Percentiles rank a stretch among this genome's conserved stretches.
Evolutionary conservation across 148 eudicot species (phyloP).

Genomic region (Drosera capensis): DNA sequence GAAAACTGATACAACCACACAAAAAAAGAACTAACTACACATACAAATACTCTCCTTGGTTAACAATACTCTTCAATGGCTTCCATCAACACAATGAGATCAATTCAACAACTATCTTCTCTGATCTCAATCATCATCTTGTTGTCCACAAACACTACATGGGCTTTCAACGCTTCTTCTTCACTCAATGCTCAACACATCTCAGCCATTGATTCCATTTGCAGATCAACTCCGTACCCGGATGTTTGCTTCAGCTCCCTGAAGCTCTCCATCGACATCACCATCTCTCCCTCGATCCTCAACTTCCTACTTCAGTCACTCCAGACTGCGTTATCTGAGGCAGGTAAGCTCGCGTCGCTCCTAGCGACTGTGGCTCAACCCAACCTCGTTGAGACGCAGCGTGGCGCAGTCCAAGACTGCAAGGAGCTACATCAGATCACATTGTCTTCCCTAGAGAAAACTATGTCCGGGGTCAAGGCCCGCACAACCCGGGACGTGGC

Average conservation of each 20-base stretch:
- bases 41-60: no score
- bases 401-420: constrained; percentile 70
- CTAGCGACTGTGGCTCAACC: constrained; percentile 13
- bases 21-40: no score
- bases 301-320: constrained; percentile 45
- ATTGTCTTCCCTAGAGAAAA: constrained; percentile 21
- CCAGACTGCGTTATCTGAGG: constrained; percentile 40
- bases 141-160: no score
- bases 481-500: constrained; percentile 4
- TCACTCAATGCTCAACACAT: constrained; percentile 10
- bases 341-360: constrained; percentile 32
- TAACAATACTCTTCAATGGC: no score
- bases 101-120: no score
- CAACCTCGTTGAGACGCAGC: constrained; percentile 41
- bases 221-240: constrained; percentile 71
- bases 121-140: no score
- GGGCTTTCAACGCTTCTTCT: no score
- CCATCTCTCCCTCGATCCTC: constrained; percentile 27
- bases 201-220: constrained; percentile 22
- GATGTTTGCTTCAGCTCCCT: constrained; percentile 37
- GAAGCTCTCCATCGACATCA: constrained; percentile 44
- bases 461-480: constrained; percentile 23
- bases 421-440: constrained; percentile 66
- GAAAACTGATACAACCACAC: no score
- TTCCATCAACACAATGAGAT: no score